Base-by-base conservation (phyloP, 495 filamentous ascomycete species). In the Penicillium lividum region DNA sequence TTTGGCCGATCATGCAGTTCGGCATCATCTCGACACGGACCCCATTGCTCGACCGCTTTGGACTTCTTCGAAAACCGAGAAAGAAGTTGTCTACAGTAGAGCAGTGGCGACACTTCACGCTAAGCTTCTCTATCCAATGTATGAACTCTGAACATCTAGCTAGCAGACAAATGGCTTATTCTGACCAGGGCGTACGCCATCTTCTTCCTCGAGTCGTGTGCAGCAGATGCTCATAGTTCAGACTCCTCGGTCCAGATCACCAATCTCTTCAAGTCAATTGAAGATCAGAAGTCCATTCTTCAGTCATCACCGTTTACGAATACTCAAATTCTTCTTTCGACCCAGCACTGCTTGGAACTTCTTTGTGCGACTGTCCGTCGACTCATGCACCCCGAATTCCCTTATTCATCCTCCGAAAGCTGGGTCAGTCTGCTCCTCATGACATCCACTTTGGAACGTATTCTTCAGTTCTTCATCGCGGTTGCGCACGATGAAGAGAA, bases 351-450 rank as follows among this genome's bases (percentile, higher is more conserved):
- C 53, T 64, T 73, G 66, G 56, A 61, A 28, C 66, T 69, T 27
- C 62, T 73, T 28, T 68, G 65, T 48, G 50, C 58, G 10, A 63
- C 66, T 0, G 62, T 71, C 34, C 68, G 65, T 31, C 62, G 60
- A 22, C 57, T 71, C 7, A 73, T 73, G 70, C 55, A 53, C 30
- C 70, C 70, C 4, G 64, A 69, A 15, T 68, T 73, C 47, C 47
- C 62, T 15, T 46, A 51, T 43, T 51, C 70, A 27, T 60, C 68
- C 3, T 62, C 66, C 8, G 61, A 68, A 54, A 62, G 48, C 42
- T 73, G 70, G 68, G 55, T 73, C 34, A 60, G 59, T 47, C 57
- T 71, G 10, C 70, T 73, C 29, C 68, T 71, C 15, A 61, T 61
- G 0, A 71, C 66, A 1, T 71, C 68, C 0, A 73, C 68, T 0